A percentile compares a stretch with the other conserved stretches of the same genome.
Evolutionary conservation across 805 yeast genomes (phyloP).

Genomic region (Lachancea sp.): DNA sequence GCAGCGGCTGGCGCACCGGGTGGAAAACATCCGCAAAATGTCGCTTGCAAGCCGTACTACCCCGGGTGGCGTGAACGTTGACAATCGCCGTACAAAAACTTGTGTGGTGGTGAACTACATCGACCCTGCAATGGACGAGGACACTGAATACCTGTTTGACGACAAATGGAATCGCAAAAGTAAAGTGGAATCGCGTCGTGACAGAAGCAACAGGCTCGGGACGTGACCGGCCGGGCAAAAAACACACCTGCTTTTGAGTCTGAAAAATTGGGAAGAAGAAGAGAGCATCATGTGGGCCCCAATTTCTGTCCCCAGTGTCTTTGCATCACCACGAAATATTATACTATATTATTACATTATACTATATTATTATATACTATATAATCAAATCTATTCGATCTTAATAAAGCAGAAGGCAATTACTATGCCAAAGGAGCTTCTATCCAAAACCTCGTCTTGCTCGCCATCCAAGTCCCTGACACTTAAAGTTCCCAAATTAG

Average conservation of each 20-base stretch:
- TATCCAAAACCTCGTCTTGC: too few species aligned
- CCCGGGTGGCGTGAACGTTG: too few species aligned
- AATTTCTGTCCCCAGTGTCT: too few species aligned
- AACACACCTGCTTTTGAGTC: too few species aligned
- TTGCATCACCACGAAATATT: too few species aligned
- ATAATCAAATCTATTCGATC: neutral
- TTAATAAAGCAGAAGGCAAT: neutral
- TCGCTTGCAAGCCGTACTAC: neutral
- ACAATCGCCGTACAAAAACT: neutral
- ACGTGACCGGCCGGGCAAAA: neutral
- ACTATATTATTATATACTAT: neutral
- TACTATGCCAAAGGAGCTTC: neutral
- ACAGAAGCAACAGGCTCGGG: constrained; percentile 1
- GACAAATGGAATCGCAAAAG: constrained; percentile 21
- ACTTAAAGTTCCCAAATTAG: too few species aligned
- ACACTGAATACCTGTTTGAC: constrained; percentile 17
- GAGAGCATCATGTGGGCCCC: too few species aligned
- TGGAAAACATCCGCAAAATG: constrained; percentile 5
- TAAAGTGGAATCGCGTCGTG: constrained; percentile 19
- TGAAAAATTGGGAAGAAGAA: too few species aligned
- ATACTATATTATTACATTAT: neutral
- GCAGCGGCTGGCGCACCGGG: constrained; percentile 7
- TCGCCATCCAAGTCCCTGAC: too few species aligned
- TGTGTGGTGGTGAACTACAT: constrained; percentile 1
- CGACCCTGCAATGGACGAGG: constrained; percentile 12